These are phyloP conservation scores for Zygoascus bituminiphila DNA, from an alignment of 805 yeast genomes.

Conservation along the genomic window DNA sequence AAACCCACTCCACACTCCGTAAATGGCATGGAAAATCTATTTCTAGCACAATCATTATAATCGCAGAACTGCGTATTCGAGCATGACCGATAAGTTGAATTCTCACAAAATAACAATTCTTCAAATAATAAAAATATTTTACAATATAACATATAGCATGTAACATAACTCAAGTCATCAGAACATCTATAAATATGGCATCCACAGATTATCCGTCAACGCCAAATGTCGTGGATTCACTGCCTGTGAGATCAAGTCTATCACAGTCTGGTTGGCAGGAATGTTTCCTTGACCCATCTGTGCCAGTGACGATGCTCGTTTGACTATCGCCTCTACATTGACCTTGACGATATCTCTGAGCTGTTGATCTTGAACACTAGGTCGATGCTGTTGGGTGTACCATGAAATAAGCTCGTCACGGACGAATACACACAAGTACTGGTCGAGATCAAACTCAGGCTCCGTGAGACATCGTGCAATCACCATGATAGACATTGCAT, in stretches of 20 bases:
- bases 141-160: not conserved
- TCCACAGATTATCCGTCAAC: constrained; percentile 84
- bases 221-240: constrained; percentile 93
- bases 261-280: constrained; percentile 78
- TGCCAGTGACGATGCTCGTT: constrained; percentile 70
- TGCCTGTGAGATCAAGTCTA: constrained; percentile 88
- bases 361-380: constrained; percentile 76
- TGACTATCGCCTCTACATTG: constrained; percentile 77
- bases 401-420: constrained; percentile 93
- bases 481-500: constrained; percentile 73
- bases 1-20: too few species aligned
- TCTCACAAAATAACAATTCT: not conserved
- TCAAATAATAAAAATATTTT: not conserved
- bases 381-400: constrained; percentile 79
- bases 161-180: not conserved
- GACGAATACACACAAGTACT: constrained; percentile 85
- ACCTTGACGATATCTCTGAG: constrained; percentile 77
- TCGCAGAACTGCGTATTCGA: too few species aligned
- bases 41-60: too few species aligned
- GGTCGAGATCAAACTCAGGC: constrained; percentile 87
- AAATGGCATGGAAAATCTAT: too few species aligned
- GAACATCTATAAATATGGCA: constrained; percentile 68
- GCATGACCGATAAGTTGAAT: too few species aligned
- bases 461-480: constrained; percentile 85
- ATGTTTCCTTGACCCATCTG: constrained; percentile 50